Base-by-base conservation (phyloP, 169 alveolate genomes). In the Cryptosporidium muris region DNA sequence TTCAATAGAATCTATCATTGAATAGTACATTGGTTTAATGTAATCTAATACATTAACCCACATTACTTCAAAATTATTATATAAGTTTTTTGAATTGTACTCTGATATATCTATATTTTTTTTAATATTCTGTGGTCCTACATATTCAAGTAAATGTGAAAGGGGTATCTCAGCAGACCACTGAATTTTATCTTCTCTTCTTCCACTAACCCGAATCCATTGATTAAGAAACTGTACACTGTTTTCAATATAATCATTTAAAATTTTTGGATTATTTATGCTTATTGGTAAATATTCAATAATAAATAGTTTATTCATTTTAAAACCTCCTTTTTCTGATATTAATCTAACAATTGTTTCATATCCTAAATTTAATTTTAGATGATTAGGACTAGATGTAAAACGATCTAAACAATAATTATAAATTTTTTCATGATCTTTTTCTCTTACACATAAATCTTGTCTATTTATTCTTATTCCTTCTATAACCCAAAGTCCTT, bases 21-120 rank as follows among this genome's bases (percentile, higher is more conserved):
- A 74, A 43, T 74, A 74, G 36, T 66, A 68, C 6, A 74, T 60
- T 36, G 67, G 54, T 14, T 74, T 60, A 47, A 68, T 43, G 16
- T 36, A 74, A 7, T 74, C 85, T 2, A 74, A 42, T 25, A 63
- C 85, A 60, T 74, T 74, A 12, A 74, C 25, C 85, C 85, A 74
- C 48, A 42, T 62, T 2, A 14, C 7, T 66, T 38, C 4, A 2
- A 3, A 64, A 1, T 42, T 45, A 11, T 12, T 25, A 34, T 43
- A 16, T 37, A 38, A 16, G 3, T 25, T 34, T 2, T 56, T 58
- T 6, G n/a, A 40, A 40, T 14, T 37, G 11, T 40, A 16, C 3
- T 40, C 16, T 37, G 43, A n/a, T 1, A 6, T 56, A 64, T 45
- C 43, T 56, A 74, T 5, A 34, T 60, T 48, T 38, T 58, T 74